These are phyloP conservation scores for Hypoxylon sp. DNA, from an alignment of 2,329 filamentous ascomycete species.

Conservation along the genomic window DNA sequence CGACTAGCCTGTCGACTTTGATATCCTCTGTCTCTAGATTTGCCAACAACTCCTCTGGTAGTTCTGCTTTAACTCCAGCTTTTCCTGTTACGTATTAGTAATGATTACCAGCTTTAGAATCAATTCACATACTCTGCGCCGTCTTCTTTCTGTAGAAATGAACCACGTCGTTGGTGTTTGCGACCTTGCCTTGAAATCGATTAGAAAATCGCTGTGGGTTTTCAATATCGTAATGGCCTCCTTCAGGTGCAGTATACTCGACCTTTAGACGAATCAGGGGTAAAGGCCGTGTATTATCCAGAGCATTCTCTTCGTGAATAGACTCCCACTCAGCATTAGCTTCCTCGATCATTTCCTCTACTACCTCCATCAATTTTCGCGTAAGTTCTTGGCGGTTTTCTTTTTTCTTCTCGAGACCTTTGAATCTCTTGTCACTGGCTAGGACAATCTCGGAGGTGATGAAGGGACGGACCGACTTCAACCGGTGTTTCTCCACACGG, in stretches of 20 bases:
- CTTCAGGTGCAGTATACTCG: slow-evolving; percentile 88
- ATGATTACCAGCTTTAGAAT: background rate
- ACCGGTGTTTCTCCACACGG: slow-evolving; percentile 81
- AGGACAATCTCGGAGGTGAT: slow-evolving; percentile 87
- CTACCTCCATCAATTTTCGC: slow-evolving; percentile 79
- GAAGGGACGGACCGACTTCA: slow-evolving; percentile 93
- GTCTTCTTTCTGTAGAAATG: slow-evolving; percentile 93
- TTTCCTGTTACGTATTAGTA: slow-evolving; percentile 45
- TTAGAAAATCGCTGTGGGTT: slow-evolving; percentile 98
- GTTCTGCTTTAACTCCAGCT: slow-evolving; percentile 65
- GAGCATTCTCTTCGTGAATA: slow-evolving; percentile 76
- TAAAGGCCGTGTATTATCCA: slow-evolving; percentile 75
- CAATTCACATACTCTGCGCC: slow-evolving; percentile 60
- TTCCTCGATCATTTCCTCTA: slow-evolving; percentile 89
- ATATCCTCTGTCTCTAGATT: slow-evolving; percentile 79
- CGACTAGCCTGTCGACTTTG: slow-evolving; percentile 89
- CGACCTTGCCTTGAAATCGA: slow-evolving; percentile 89
- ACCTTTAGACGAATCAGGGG: slow-evolving; percentile 92
- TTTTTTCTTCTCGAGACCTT: slow-evolving; percentile 81
- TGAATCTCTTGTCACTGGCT: slow-evolving; percentile 80
- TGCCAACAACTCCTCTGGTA: slow-evolving; percentile 75
- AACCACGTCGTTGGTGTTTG: slow-evolving; percentile 94
- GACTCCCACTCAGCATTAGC: slow-evolving; percentile 86
- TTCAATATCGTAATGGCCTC: slow-evolving; percentile 88
- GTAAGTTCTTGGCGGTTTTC: slow-evolving; percentile 89